phyloP scores from a whole-genome alignment of 2,329 filamentous ascomycete species.

The Neopestalotiopsis sp. region DNA sequence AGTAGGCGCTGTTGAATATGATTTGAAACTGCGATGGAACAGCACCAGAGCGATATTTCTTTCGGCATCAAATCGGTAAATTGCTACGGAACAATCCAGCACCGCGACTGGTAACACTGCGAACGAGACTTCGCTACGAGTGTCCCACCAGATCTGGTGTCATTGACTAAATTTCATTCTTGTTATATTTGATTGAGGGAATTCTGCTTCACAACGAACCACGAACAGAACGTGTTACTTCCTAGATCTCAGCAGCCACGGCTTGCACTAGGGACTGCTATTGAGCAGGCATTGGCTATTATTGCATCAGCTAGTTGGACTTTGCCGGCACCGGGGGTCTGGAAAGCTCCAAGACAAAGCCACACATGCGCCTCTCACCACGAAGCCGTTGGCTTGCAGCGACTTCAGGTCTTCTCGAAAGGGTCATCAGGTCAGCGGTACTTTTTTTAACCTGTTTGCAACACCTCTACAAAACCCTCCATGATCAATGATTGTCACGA shows the following conservation, averaged over 20 bases:
- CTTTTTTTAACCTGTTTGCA: background rate
- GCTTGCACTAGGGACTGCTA: background rate
- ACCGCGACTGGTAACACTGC: no score
- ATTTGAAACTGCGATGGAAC: no score
- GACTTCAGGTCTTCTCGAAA: background rate
- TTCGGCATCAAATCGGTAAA: no score
- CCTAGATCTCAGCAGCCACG: background rate
- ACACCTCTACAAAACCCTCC: background rate
- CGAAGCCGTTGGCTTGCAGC: background rate
- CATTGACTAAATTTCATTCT: no score
- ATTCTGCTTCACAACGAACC: no score
- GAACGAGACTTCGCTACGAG: no score
- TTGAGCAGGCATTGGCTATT: background rate
- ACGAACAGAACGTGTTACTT: background rate
- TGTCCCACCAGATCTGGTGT: no score
- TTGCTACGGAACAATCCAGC: no score
- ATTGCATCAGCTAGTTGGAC: conserved; percentile 1
- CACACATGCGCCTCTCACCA: background rate
- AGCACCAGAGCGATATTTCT: no score
- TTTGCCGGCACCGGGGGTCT: background rate
- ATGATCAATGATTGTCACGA: background rate
- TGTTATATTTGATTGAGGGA: no score
- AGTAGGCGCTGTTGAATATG: no score
- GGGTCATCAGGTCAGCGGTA: background rate
- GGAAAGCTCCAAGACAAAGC: background rate